Evolutionary conservation across 495 filamentous ascomycete species (phyloP).

Genomic region (Penicillium simplicissimum): DNA sequence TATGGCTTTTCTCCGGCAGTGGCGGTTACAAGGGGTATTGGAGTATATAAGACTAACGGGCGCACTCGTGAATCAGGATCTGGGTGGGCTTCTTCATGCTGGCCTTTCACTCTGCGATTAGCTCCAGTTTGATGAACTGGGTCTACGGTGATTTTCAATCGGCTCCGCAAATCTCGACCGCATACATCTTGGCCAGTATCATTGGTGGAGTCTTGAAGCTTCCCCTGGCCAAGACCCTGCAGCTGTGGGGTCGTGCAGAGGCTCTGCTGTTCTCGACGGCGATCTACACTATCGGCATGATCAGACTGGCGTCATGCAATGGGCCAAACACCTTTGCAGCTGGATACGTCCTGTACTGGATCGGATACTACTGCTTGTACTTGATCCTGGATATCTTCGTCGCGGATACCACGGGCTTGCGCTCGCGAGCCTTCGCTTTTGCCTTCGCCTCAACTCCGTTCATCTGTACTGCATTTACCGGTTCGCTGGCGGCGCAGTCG

Average conservation of each 20-base stretch:
- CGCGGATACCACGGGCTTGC: conserved; percentile 63
- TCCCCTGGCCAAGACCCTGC: conserved; percentile 67
- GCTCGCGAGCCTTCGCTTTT: conserved; percentile 61
- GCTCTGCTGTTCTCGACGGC: conserved; percentile 48
- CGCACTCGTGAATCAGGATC: conserved; percentile 27
- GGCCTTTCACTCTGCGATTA: conserved; percentile 41
- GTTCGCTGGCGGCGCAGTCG: conserved; percentile 33
- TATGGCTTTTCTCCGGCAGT: not conserved
- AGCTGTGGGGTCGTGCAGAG: conserved; percentile 63
- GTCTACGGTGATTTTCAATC: conserved; percentile 37
- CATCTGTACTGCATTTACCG: conserved; percentile 49
- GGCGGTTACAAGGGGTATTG: not conserved
- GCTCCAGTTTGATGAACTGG: conserved; percentile 37
- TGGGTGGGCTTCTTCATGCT: conserved; percentile 48
- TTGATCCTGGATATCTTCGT: conserved; percentile 62
- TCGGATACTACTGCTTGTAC: conserved; percentile 58
- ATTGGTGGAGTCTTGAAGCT: conserved; percentile 67
- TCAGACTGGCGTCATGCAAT: conserved; percentile 49
- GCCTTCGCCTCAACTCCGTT: conserved; percentile 62
- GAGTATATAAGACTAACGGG: not conserved
- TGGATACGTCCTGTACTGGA: conserved; percentile 55
- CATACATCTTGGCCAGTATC: conserved; percentile 47
- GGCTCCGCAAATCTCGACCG: conserved; percentile 40
- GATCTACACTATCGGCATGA: conserved; percentile 43
- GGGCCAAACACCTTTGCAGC: conserved; percentile 48